A percentile compares a stretch with the other conserved stretches of the same genome.
phyloP scores from a whole-genome alignment of 2,329 filamentous ascomycete genomes.

The Verticillium nubilum region DNA sequence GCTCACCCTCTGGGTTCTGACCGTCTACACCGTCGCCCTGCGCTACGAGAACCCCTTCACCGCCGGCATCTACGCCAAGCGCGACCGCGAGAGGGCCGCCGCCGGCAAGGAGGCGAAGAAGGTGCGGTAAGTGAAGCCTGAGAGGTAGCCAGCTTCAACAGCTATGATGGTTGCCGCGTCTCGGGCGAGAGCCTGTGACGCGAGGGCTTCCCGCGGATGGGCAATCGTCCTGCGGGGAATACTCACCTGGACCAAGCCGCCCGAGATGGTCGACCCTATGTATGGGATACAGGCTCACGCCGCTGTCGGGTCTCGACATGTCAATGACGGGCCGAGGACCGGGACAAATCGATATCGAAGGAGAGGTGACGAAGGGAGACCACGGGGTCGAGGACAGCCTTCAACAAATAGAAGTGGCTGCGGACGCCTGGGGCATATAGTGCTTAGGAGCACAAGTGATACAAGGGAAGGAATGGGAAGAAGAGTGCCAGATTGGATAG shows the following conservation, averaged over 20 bases:
- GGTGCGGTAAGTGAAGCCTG: conserved; percentile 31
- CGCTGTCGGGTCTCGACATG: background rate
- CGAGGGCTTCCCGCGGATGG: background rate
- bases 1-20: conserved; percentile 67
- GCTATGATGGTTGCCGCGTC: conserved; percentile 3
- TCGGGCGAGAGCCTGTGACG: background rate
- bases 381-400: background rate
- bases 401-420: background rate
- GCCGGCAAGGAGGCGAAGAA: conserved; percentile 44
- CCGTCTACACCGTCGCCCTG: conserved; percentile 76
- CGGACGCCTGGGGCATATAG: background rate
- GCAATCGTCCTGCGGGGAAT: background rate
- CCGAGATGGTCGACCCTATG: background rate
- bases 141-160: conserved; percentile 12
- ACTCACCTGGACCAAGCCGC: background rate
- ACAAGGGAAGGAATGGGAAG: background rate
- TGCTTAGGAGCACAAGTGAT: background rate
- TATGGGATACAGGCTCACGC: background rate
- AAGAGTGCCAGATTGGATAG: background rate
- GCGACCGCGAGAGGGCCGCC: conserved; percentile 54
- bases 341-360: background rate
- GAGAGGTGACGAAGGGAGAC: background rate
- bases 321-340: background rate
- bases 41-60: conserved; percentile 94
- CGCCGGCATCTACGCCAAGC: conserved; percentile 83